Evolutionary conservation across 1,284 basidiomycete genomes (phyloP).

Genomic region (Malassezia equina): DNA sequence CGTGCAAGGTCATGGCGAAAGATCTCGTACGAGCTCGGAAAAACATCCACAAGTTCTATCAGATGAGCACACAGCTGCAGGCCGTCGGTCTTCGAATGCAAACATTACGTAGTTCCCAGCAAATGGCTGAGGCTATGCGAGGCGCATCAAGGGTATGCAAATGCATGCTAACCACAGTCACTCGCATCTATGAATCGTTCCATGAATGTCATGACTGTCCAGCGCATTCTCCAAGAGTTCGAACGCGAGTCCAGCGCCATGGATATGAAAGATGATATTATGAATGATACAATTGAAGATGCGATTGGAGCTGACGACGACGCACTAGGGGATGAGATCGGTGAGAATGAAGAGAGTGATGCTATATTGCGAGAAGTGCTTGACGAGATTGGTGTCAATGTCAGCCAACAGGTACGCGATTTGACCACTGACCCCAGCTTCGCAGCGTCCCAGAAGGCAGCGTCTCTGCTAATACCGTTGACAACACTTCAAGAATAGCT

Average conservation of each 20-base stretch:
- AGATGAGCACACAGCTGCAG: conserved; percentile 96
- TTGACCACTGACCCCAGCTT: conserved; percentile 24
- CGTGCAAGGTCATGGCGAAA: conserved; percentile 96
- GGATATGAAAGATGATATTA: conserved; percentile 99
- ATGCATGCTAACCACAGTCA: conserved; percentile 5
- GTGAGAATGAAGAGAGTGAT: conserved; percentile 81
- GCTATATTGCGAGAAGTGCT: conserved; percentile 91
- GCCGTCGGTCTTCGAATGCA: conserved; percentile 93
- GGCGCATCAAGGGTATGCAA: conserved; percentile 73
- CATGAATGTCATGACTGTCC: conserved; percentile 86
- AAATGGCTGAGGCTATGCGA: conserved; percentile 98
- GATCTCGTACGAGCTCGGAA: conserved; percentile 89
- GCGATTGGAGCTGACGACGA: conserved; percentile 84
- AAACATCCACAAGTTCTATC: conserved; percentile 96
- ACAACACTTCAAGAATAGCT: conserved; percentile 30
- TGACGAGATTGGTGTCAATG: conserved; percentile 87
- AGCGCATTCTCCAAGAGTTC: conserved; percentile 93
- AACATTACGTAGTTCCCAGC: conserved; percentile 87
- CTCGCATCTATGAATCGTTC: conserved; percentile 97
- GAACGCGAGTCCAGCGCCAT: conserved; percentile 92
- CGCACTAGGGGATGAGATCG: conserved; percentile 52
- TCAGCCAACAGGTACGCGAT: conserved; percentile 73
- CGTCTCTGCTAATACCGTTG: conserved; percentile 17
- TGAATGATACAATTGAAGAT: conserved; percentile 95
- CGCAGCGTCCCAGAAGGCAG: conserved; percentile 32